Base-by-base conservation (phyloP, 1,284 basidiomycete genomes). In the Ganoderma resinaceum region DNA sequence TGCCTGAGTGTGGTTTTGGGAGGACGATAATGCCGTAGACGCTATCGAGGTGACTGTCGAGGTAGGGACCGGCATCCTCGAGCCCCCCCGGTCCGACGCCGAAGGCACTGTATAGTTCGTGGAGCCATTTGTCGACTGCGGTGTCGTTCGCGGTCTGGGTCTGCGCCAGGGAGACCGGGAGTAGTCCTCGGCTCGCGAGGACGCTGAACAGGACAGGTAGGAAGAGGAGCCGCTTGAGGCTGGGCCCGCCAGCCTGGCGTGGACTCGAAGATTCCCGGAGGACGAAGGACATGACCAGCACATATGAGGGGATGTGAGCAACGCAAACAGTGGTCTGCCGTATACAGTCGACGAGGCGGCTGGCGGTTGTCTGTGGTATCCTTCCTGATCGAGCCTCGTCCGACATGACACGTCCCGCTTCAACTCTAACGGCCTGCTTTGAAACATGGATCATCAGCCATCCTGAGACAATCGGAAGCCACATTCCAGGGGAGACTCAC, bases 61-160 rank as follows among this genome's bases (percentile, higher is more conserved):
- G 11, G 33, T 40, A 5, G 58, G 23, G 23, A 42, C 58, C 23
- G 18, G 37, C 37, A 26, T 60, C 11, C n/a, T 40, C 20, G 58
- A 60, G 58, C 58, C 37, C 37, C n/a, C 58, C 58, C 7, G 37
- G 58, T 35, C 58, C 58, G 58, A 60, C 42, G 35, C 58, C 58
- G 58, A 60, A 60, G 3, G 23, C 37, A 14, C 37, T 40, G 12
- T 40, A 38, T 11, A 60, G 37, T 20, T 60, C 58, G 16, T 60
- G 58, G 37, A 60, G n/a, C 58, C 37, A 29, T 16, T 60, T 37
- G 23, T 60, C 58, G 23, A 23, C 58, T 31, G 9, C 31, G 14
- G 58, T 29, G n/a, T 16, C 37, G 58, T 60, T 60, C 14, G 37
- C 58, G 12, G 35, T 60, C 37, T 42, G 58, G 23, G 58, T 60